phyloP scores from a whole-genome alignment of 495 filamentous ascomycete species.

The Penicillium argentinense region DNA sequence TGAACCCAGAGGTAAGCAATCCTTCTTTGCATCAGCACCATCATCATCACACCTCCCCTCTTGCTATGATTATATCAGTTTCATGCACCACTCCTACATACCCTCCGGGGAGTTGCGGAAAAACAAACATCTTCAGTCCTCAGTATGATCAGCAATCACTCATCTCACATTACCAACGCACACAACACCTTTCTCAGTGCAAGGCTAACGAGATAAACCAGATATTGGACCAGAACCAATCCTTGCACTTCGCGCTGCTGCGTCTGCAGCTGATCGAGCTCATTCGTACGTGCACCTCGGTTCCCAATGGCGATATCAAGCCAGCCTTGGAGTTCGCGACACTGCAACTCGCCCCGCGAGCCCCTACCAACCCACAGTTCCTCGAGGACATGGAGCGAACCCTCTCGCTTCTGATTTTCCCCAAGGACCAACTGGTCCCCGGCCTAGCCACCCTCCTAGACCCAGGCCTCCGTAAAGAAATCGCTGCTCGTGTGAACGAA shows the following conservation, averaged over 20 bases:
- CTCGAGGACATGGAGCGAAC: conserved; percentile 87
- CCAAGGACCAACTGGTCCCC: conserved; percentile 70
- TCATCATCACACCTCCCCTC: conserved; percentile 9
- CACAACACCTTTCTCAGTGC: conserved; percentile 15
- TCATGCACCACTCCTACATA: conserved; percentile 99
- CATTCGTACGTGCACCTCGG: conserved; percentile 70
- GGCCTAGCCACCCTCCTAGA: conserved; percentile 74
- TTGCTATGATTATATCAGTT: conserved; percentile 93
- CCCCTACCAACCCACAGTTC: conserved; percentile 77
- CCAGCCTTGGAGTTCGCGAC: conserved; percentile 87
- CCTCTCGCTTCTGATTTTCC: conserved; percentile 89
- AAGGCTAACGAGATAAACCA: conserved; percentile 45
- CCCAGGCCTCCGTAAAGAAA: conserved; percentile 75
- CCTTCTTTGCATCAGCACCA: conserved; percentile 8
- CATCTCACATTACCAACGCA: conserved; percentile 9
- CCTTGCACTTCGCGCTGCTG: conserved; percentile 87
- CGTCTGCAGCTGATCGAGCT: conserved; percentile 91
- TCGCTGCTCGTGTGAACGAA: conserved; percentile 82
- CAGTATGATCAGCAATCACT: conserved; percentile 74
- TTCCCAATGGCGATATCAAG: conserved; percentile 69
- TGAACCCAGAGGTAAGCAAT: conserved; percentile 80
- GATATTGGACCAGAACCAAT: conserved; percentile 83
- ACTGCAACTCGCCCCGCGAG: conserved; percentile 80
- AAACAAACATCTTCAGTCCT: conserved; percentile 93
- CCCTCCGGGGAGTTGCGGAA: conserved; percentile 83